Evolutionary conservation across 805 yeast species (phyloP), one percentile per base, ranked within the genome.

Genomic region (Saturnispora gosingensis): DNA sequence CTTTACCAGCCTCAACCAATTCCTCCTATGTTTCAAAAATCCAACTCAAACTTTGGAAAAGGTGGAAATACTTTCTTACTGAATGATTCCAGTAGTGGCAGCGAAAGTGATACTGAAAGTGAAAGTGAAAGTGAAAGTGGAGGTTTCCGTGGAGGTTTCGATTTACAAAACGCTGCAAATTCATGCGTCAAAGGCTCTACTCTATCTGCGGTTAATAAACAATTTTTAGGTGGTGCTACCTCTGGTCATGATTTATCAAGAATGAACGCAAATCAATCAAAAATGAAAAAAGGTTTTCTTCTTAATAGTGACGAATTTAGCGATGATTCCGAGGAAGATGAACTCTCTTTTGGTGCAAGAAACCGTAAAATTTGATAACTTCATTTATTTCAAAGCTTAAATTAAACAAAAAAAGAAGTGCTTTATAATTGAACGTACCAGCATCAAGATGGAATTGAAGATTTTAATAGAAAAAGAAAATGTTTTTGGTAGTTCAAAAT

Each of bases 81-180:
- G 0, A 47, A 40, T 27, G 42, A 28, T 24, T 18, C n/a, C 22
- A 28, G 34, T 32, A 32, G 28, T 27, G 48, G 30, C 15, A 36
- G 50, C 27, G 55, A 52, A 11, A 49, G 45, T 4, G 51, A 47
- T n/a, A 49, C 49, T 58, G 55, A 75, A 62, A 49, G 51, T 57
- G 55, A 75, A 62, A 56, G 61, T 51, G 49, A 54, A 56, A 16
- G 67, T 42, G 54, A 46, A 28, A 53, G 40, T 24, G 53, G 49
- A 27, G 54, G 49, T 9, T 30, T 9, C 15, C 46, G 30, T 13
- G 46, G 50, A 30, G 51, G 51, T n/a, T 49, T 49, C 24, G 46
- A 49, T 18, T 24, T 49, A 36, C 30, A 13, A 43, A 27, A 13
- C 25, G 51, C 51, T 18, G 40, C 42, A 8, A 35, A 30, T 15